phyloP scores from a whole-genome alignment of 2,329 filamentous ascomycete genomes.

The Onygena corvina region DNA sequence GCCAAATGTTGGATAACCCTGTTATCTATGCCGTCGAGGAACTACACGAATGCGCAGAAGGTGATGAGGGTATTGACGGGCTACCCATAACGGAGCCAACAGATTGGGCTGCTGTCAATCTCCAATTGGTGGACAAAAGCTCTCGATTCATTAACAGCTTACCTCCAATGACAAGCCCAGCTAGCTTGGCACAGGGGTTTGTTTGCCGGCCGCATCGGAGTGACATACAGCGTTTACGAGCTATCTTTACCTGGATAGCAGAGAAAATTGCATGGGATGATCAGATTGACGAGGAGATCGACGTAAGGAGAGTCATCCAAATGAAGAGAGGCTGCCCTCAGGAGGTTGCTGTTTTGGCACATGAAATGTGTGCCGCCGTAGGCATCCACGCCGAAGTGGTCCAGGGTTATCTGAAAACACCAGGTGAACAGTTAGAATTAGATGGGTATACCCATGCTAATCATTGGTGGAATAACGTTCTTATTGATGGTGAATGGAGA shows the following conservation, averaged over 20 bases:
- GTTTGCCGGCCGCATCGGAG: slow-evolving; percentile 89
- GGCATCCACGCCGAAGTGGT: slow-evolving; percentile 80
- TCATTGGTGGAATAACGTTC: slow-evolving; percentile 94
- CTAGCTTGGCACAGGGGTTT: slow-evolving; percentile 75
- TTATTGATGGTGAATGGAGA: slow-evolving; percentile 90
- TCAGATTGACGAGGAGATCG: slow-evolving; percentile 64
- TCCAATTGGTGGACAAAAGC: slow-evolving; percentile 88
- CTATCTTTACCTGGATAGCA: slow-evolving; percentile 96
- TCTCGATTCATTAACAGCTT: slow-evolving; percentile 77
- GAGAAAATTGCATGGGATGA: slow-evolving; percentile 94
- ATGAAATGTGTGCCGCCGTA: slow-evolving; percentile 86
- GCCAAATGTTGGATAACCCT: slow-evolving; percentile 86
- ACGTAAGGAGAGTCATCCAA: slow-evolving; percentile 73
- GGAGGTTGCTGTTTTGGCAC: slow-evolving; percentile 76
- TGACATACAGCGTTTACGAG: slow-evolving; percentile 80
- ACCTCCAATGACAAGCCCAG: slow-evolving; percentile 68
- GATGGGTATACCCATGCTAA: slow-evolving; percentile 77
- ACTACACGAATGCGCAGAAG: slow-evolving; percentile 70
- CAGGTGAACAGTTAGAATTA: slow-evolving; percentile 70
- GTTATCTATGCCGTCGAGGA: slow-evolving; percentile 83
- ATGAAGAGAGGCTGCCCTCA: slow-evolving; percentile 72
- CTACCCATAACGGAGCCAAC: slow-evolving; percentile 68
- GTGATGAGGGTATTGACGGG: slow-evolving; percentile 79
- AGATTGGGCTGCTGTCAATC: slow-evolving; percentile 67
- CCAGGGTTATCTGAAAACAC: slow-evolving; percentile 78